Evolutionary conservation across 768 basidiomycete species (phyloP), one percentile per base, ranked within the genome.

Genomic region (Suillus alpinus): DNA sequence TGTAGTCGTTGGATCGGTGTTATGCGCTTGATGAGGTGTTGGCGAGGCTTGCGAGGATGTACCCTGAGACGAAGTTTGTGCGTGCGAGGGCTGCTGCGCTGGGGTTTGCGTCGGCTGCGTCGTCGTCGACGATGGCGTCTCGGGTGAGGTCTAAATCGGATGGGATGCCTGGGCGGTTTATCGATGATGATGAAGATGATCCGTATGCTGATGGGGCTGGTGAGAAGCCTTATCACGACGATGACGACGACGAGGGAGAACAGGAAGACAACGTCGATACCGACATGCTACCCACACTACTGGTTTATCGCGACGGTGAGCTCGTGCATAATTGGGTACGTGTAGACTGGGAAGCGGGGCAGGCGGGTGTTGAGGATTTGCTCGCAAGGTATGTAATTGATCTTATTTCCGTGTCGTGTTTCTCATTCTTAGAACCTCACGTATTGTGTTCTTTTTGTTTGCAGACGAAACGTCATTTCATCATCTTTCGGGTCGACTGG

Each of bases 321-420:
- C 83, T 94, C n/a, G 84, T 92, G n/a, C 83, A 91, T 66, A 91
- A 90, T 53, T 94, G 92, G 92, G 88, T 94, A 9, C 80, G 92
- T 29, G 91, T 93, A 4, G 91, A 94, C 70, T 93, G 91, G 92
- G 91, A 91, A 71, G 89, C 88, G 0, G 86, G 86, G 13, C 68
- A 75, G 37, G 81, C 80, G n/a, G 88, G 86, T 29, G 68, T 92
- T 0, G 87, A 90, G 63, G 88, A 89, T 47, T 74, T 90, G 7
- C 77, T 92, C 16, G 78, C 81, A 66, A 84, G 79, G 89, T 26
- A 26, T 26, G 26, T 91, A 62, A 58, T 47, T 51, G 46, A 31
- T 50, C 9, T 49, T 39, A 9, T 29, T 53, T 14, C 0, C n/a
- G 6, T 7, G 14, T 23, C 20, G 52, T 20, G 14, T 9, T n/a